Evolutionary conservation across 2,329 filamentous ascomycete species (phyloP).

Genomic region (Curvularia lunata): DNA sequence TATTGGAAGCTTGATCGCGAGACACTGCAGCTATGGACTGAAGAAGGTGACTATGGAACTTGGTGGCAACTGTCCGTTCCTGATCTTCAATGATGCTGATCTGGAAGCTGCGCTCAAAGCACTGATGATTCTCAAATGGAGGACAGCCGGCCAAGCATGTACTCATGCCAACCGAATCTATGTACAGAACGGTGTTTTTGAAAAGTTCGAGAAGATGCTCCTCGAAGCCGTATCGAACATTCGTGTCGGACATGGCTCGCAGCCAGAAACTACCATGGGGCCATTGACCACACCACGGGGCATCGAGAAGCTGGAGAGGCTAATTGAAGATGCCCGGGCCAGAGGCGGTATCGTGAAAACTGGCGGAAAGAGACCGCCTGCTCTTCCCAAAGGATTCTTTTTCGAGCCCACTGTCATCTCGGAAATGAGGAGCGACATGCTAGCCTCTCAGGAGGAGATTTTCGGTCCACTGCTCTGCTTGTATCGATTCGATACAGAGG

Average conservation of each 20-base stretch:
- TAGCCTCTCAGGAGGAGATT: constrained; percentile 58
- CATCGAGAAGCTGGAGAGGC: neutral
- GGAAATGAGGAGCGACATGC: constrained; percentile 20
- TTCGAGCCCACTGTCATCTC: constrained; percentile 51
- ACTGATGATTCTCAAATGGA: constrained; percentile 21
- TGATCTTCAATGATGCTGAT: constrained; percentile 66
- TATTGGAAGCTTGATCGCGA: constrained; percentile 65
- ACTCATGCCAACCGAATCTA: constrained; percentile 54
- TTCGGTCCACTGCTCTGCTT: constrained; percentile 67
- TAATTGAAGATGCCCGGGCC: neutral
- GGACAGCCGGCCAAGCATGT: constrained; percentile 22
- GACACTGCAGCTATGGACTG: constrained; percentile 60
- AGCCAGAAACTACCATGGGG: constrained; percentile 58
- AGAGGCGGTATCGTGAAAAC: constrained; percentile 45
- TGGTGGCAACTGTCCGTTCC: constrained; percentile 66
- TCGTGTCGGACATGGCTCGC: constrained; percentile 59
- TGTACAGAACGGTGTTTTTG: constrained; percentile 52
- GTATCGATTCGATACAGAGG: constrained; percentile 66
- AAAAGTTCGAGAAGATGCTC: constrained; percentile 41
- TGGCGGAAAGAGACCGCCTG: constrained; percentile 56
- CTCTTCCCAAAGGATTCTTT: constrained; percentile 53
- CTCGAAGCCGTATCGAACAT: constrained; percentile 53
- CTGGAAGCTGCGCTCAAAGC: constrained; percentile 54
- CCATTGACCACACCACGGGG: constrained; percentile 37
- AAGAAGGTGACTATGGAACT: constrained; percentile 67